Evolutionary conservation across 202 grass and related monocot species (phyloP).

Genomic region (Hordeum pubiflorum): DNA sequence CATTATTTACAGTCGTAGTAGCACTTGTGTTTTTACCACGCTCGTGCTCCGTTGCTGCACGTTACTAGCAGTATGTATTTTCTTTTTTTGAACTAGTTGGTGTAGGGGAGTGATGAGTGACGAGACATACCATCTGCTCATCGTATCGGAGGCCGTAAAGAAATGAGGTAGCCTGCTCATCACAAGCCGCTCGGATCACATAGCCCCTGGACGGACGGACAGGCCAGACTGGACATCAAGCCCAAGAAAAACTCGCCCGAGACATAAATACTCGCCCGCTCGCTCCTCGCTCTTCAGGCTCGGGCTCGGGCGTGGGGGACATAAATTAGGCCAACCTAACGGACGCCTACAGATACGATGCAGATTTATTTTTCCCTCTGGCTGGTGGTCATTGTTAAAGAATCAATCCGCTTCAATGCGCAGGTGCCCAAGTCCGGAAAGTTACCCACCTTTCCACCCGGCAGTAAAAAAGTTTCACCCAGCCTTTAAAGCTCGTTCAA

Average conservation of each 20-base stretch:
- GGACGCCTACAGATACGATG: not conserved
- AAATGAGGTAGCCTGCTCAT: conserved; percentile 5
- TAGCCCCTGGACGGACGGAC: conserved; percentile 12
- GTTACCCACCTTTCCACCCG: conserved; percentile 23
- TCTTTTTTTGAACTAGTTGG: not conserved
- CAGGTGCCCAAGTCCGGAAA: conserved; percentile 35
- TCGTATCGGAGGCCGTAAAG: conserved; percentile 1
- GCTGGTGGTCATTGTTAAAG: conserved; percentile 37
- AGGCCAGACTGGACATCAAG: not conserved
- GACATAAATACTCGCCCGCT: conserved; percentile 28
- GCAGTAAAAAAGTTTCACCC: conserved; percentile 6
- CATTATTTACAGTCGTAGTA: not conserved
- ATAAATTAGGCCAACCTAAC: conserved; percentile 16
- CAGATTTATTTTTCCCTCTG: not conserved
- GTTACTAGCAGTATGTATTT: not conserved
- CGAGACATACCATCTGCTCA: not conserved
- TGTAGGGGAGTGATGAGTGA: not conserved
- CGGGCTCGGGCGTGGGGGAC: not conserved
- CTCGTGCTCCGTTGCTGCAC: not conserved
- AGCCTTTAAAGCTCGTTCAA: conserved; percentile 15
- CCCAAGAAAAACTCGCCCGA: not conserved
- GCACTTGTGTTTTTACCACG: not conserved
- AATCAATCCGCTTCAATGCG: conserved; percentile 14
- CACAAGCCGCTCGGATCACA: conserved; percentile 25
- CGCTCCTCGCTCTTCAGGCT: not conserved